Conservation (phyloP, 768 basidiomycete genomes). For the Rubroboletus pulcherrimus region DNA sequence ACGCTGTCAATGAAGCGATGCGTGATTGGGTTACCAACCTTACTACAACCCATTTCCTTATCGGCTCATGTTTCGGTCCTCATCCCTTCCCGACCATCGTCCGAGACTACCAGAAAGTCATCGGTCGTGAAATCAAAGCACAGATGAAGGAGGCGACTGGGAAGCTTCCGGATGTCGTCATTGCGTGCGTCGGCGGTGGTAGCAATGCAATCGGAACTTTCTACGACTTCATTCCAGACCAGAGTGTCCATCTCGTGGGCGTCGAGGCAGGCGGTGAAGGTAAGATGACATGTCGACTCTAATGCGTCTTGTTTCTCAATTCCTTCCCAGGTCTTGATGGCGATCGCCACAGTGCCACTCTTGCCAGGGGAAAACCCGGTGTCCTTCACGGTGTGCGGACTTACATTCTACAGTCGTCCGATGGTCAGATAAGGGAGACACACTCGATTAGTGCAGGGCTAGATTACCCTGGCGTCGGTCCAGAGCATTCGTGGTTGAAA, state of each 20-base stretch:
- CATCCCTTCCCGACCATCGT: constrained; percentile 3
- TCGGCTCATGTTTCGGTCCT: constrained; percentile 1
- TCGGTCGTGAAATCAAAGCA: neutral
- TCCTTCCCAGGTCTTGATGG: neutral
- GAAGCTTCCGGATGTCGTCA: neutral
- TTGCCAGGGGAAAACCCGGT: neutral
- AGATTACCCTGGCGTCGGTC: neutral
- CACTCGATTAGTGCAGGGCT: neutral
- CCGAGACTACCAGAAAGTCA: constrained; percentile 1
- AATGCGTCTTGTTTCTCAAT: neutral
- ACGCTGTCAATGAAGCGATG: constrained; percentile 2
- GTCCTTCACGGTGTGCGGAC: neutral
- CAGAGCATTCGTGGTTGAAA: neutral
- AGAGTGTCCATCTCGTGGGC: neutral
- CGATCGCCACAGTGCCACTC: neutral
- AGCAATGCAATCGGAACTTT: neutral
- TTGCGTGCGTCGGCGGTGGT: neutral
- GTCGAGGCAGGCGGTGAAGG: neutral
- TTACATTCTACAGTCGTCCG: neutral
- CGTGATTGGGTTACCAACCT: constrained; percentile 1
- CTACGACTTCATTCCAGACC: neutral
- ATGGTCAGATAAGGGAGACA: neutral
- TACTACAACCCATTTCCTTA: neutral
- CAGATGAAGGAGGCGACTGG: neutral
- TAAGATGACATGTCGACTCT: neutral